Base-by-base conservation (phyloP, 177 flowering plant genomes). In the Vitis hybrid region DNA sequence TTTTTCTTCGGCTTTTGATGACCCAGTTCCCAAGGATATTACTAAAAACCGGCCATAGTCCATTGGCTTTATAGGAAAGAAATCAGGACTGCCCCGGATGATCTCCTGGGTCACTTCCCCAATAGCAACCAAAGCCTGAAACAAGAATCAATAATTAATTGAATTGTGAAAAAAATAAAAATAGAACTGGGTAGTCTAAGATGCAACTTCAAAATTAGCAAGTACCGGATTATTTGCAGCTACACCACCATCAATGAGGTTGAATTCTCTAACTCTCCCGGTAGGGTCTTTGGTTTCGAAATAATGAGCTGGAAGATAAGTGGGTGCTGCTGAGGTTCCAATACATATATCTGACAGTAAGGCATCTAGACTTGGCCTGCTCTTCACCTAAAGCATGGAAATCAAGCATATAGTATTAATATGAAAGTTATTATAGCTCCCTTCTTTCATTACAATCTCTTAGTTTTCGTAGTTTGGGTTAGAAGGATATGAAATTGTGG, bases 201-300 rank as follows among this genome's bases (percentile, higher is more conserved):
- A 54, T 54, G n/a, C 56, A 57, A 57, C 60, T n/a, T 17, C 12
- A 5, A 6, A 34, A 6, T 34, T 34, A 34, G 19, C 18, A 51
- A 11, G 49, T 75, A 88, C 91, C 71, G 91, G 91, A 65, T 88
- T 86, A 64, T 86, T 86, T 14, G 91, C 91, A 14, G 85, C 86
- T 0, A 86, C n/a, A n/a, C n/a, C n/a, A n/a, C n/a, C n/a, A n/a
- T n/a, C n/a, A n/a, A n/a, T n/a, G n/a, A n/a, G n/a, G n/a, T n/a
- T n/a, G n/a, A n/a, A n/a, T n/a, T n/a, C n/a, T n/a, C n/a, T n/a
- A n/a, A n/a, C n/a, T n/a, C 32, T 15, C 54, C 70, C 70, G 2
- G 39, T 23, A 18, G 3, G 10, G 48, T 64, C 52, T 58, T 51
- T 13, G 13, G 12, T 74, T 18, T 69, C 12, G 64, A 74, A 74